Conservation (phyloP, 495 filamentous ascomycete genomes). For the Articulospora tetracladia region DNA sequence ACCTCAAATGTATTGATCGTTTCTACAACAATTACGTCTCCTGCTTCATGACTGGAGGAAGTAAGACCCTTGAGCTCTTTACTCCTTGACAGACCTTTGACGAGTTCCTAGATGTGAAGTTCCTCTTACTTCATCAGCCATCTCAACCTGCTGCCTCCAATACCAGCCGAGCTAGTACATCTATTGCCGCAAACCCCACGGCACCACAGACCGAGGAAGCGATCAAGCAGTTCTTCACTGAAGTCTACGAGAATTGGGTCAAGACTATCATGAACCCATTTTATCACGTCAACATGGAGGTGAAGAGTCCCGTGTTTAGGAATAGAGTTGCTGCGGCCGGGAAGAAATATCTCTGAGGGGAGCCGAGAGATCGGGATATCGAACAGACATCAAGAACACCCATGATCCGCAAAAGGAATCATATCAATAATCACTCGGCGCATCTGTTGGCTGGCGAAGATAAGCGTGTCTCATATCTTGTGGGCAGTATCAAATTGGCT, state of each 20-base stretch:
- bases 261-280: slow-evolving; percentile 99
- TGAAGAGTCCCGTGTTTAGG: slow-evolving; percentile 82
- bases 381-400: not conserved
- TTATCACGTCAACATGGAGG: slow-evolving; percentile 74
- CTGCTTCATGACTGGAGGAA: slow-evolving; percentile 82
- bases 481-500: too few relatives aligned
- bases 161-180: slow-evolving; percentile 52
- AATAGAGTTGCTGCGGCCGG: slow-evolving; percentile 76
- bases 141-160: slow-evolving; percentile 35
- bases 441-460: too few relatives aligned
- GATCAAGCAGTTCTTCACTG: slow-evolving; percentile 84
- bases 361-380: not conserved
- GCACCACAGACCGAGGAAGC: slow-evolving; percentile 90
- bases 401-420: not conserved
- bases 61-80: slow-evolving; percentile 27
- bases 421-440: not conserved
- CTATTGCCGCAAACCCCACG: slow-evolving; percentile 76
- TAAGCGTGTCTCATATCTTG: too few relatives aligned
- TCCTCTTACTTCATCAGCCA: slow-evolving; percentile 85
- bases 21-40: slow-evolving; percentile 90
- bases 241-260: slow-evolving; percentile 91
- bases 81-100: not conserved
- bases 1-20: slow-evolving; percentile 91
- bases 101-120: slow-evolving; percentile 56
- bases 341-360: slow-evolving; percentile 77